Base-by-base conservation (phyloP, 257 asterid species). In the Solanum habrochaites region DNA sequence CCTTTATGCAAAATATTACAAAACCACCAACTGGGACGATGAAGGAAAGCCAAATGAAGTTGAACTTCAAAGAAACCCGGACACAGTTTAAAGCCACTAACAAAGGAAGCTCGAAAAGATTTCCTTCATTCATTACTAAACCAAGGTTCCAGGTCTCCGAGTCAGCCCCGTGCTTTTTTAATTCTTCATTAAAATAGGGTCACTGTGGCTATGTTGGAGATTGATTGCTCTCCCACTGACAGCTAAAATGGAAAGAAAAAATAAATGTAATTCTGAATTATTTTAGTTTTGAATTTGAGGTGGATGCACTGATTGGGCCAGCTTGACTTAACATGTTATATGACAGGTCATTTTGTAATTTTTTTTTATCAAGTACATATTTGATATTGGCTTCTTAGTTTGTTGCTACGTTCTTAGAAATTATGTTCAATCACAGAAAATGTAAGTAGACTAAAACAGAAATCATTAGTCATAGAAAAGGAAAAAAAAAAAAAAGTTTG, bases 21-120 rank as follows among this genome's bases (percentile, higher is more conserved):
- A 74, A 43, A 37, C 92, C 67, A 93, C 96, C 25, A 88, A 91
- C 4, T 92, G 96, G 95, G 89, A 92, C 6, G 92, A 89, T 6
- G 92, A 89, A 4, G 93, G 73, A 85, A 85, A 81, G 70, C 5
- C 70, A 4, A 52, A 25, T 47, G 87, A 67, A 32, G 49, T 85
- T 64, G 87, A 85, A 85, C 66, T 85, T 43, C 78, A 62, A 39
- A 52, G 81, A n/a, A 85, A 42, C 25, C 25, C 31, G 3, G 74
- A 15, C 8, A 27, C 21, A 66, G 37, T 29, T 20, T 64, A 66
- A 0, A 66, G 21, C 39, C 27, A 31, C 10, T 45, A 25, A 35
- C 14, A 11, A 18, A 64, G 32, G 31, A 64, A 64, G 8, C 71
- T 62, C 8, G 15, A n/a, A 62, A 31, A n/a, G 32, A n/a, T n/a